Evolutionary conservation across 176 grass and related monocot species (phyloP).

Genomic region (Olyra latifolia): DNA sequence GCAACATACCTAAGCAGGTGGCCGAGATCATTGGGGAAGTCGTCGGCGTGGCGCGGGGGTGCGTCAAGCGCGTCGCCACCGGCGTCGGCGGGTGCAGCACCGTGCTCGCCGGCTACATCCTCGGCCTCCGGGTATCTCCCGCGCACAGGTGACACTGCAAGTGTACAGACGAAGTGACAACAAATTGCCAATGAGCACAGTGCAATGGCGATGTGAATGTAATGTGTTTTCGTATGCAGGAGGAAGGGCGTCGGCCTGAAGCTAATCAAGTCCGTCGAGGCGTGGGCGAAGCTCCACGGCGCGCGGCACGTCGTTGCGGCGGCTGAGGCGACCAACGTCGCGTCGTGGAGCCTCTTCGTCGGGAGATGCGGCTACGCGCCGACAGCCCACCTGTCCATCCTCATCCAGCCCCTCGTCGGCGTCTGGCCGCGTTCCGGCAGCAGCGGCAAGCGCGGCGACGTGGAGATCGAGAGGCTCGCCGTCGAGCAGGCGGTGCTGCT

Average conservation of each 20-base stretch:
- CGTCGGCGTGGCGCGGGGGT: constrained; percentile 23
- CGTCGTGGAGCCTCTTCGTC: constrained; percentile 14
- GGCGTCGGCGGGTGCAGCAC: background rate
- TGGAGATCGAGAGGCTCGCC: constrained; percentile 13
- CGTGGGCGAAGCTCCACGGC: constrained; percentile 15
- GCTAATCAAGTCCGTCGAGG: constrained; percentile 20
- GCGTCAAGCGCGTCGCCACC: constrained; percentile 29
- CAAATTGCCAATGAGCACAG: background rate
- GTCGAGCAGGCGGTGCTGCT: constrained; percentile 7
- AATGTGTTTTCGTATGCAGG: background rate
- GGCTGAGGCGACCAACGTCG: constrained; percentile 11
- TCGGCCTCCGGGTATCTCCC: constrained; percentile 29
- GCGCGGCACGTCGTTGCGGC: constrained; percentile 7
- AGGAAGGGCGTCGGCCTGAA: constrained; percentile 21
- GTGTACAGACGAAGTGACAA: background rate
- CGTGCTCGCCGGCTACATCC: constrained; percentile 16
- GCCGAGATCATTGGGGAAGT: constrained; percentile 22
- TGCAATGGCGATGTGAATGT: background rate
- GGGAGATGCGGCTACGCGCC: constrained; percentile 1
- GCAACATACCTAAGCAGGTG: constrained; percentile 16
- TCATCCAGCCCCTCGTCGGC: background rate
- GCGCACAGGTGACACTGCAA: background rate
- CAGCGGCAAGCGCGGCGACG: background rate
- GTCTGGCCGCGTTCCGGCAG: background rate
- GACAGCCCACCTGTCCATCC: background rate